Evolutionary conservation across 768 basidiomycete genomes (phyloP).

Genomic region (Coprinellus micaceus): DNA sequence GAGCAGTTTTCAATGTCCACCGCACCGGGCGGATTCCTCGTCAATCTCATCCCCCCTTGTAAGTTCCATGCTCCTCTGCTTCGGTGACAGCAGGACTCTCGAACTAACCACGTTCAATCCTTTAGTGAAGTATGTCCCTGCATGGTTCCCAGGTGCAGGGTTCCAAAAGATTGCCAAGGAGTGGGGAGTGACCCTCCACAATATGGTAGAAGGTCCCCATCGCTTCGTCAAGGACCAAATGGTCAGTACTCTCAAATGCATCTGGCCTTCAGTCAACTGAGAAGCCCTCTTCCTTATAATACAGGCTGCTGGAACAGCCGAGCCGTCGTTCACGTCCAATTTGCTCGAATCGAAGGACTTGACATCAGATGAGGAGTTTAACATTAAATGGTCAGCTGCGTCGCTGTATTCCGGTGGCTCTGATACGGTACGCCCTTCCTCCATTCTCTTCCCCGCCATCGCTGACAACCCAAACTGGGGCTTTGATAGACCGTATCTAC

Average conservation of each 20-base stretch:
- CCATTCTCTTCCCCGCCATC: neutral
- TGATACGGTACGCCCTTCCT: constrained; percentile 30
- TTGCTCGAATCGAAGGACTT: constrained; percentile 24
- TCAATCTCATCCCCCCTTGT: constrained; percentile 49
- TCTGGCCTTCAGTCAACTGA: neutral
- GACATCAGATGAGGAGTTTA: constrained; percentile 29
- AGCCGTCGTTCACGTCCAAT: constrained; percentile 32
- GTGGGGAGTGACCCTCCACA: constrained; percentile 40
- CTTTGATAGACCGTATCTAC: constrained; percentile 36
- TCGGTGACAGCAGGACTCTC: neutral
- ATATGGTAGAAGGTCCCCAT: constrained; percentile 46
- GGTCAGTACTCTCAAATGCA: constrained; percentile 25
- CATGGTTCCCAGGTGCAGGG: constrained; percentile 57
- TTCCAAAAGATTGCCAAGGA: constrained; percentile 47
- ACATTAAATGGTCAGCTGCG: constrained; percentile 43
- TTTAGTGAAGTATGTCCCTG: constrained; percentile 44
- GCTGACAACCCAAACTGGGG: neutral
- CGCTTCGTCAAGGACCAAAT: constrained; percentile 41
- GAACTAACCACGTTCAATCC: neutral
- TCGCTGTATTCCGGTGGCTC: constrained; percentile 48
- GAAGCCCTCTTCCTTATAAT: neutral
- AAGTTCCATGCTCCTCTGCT: constrained; percentile 10
- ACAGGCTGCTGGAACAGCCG: constrained; percentile 28
- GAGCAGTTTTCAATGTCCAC: constrained; percentile 37
- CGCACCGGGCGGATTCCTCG: constrained; percentile 42